Percentiles rank a stretch among this genome's conserved stretches.
Evolutionary conservation across 345 rosid genomes (phyloP).

Genomic region (Hibiscus mutabilis): DNA sequence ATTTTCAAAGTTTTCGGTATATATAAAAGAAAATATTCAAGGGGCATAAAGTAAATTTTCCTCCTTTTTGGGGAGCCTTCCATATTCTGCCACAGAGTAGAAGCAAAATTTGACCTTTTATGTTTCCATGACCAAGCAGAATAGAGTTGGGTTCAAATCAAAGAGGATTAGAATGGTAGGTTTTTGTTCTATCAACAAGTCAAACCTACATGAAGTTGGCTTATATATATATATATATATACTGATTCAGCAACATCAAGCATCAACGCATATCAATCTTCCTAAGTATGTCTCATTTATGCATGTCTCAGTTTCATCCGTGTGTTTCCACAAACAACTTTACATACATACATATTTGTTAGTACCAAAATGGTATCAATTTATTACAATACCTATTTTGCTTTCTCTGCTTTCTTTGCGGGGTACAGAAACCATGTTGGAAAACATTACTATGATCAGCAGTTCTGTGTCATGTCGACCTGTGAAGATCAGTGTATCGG

Average conservation of each 20-base stretch:
- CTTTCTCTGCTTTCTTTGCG: neutral
- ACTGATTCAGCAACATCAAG: neutral
- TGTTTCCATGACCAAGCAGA: too few species aligned
- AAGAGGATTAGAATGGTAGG: too few species aligned
- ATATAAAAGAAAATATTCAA: too few species aligned
- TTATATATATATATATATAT: too few species aligned
- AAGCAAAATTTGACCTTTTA: too few species aligned
- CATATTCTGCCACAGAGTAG: too few species aligned
- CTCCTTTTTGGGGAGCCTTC: too few species aligned
- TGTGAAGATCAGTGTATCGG: constrained; percentile 48
- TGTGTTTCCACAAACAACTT: neutral
- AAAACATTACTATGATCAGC: neutral
- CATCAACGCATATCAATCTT: neutral
- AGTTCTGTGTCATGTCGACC: neutral
- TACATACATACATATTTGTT: neutral
- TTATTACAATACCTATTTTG: neutral
- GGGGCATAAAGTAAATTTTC: too few species aligned
- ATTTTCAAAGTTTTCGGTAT: too few species aligned
- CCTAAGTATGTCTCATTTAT: neutral
- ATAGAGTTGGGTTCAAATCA: too few species aligned
- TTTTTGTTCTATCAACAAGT: too few species aligned
- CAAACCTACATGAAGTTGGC: too few species aligned
- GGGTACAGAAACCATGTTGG: constrained; percentile 3
- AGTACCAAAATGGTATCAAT: neutral
- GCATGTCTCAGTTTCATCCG: neutral